These are phyloP conservation scores for Cymbopogon citratus DNA, from an alignment of 176 grass and related monocot genomes.

Conservation along the genomic window DNA sequence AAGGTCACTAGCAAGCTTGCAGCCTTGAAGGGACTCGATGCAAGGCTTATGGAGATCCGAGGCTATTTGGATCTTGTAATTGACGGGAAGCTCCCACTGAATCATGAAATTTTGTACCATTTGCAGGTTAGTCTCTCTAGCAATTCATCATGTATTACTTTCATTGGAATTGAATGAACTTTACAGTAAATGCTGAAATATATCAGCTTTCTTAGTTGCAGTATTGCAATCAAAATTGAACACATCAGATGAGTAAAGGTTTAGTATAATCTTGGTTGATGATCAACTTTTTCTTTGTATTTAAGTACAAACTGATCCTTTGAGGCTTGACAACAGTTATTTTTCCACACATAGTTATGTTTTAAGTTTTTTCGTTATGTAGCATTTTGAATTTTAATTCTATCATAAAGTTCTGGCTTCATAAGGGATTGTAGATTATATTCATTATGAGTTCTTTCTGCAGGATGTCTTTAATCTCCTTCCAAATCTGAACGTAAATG, in stretches of 20 bases:
- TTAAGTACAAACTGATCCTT: not conserved
- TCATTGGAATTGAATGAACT: not conserved
- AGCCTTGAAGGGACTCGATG: constrained; percentile 84
- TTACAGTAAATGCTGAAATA: not conserved
- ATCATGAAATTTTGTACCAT: constrained; percentile 96
- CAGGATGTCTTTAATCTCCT: constrained; percentile 97
- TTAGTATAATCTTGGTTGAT: constrained; percentile 2
- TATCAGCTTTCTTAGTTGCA: not conserved
- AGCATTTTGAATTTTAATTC: not conserved
- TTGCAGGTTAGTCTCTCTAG: constrained; percentile 54
- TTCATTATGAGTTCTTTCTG: constrained; percentile 11
- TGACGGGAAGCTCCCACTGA: constrained; percentile 86
- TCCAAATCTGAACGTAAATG: constrained; percentile 89
- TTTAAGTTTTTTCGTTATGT: not conserved
- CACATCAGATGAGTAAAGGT: not conserved
- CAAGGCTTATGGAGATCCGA: constrained; percentile 78
- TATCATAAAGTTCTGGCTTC: not conserved
- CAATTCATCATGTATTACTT: not conserved
- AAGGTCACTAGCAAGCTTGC: constrained; percentile 90
- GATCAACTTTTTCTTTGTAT: not conserved
- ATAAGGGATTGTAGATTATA: not conserved
- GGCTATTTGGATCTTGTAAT: constrained; percentile 86
- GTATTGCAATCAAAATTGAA: not conserved
- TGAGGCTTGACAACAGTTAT: not conserved
- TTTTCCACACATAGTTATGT: not conserved